Evolutionary conservation across 768 basidiomycete genomes (phyloP).

Genomic region (Postia placenta): DNA sequence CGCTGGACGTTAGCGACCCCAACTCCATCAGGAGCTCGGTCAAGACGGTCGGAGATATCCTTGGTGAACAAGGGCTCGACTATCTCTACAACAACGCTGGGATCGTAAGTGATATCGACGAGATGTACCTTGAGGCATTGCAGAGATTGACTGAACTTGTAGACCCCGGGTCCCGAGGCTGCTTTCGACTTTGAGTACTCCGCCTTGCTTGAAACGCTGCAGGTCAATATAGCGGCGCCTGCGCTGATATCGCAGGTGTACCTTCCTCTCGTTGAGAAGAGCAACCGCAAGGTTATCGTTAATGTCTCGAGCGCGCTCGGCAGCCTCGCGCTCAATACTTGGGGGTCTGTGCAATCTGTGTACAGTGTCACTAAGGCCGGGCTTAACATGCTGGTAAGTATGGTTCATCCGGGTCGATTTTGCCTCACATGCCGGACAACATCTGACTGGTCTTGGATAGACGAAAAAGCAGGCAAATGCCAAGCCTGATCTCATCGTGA

Average conservation of each 20-base stretch:
- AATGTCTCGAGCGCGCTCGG: constrained; percentile 26
- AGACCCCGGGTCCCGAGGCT: constrained; percentile 17
- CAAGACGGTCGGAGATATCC: constrained; percentile 15
- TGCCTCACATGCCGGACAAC: neutral
- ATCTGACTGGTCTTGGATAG: neutral
- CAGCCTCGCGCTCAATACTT: constrained; percentile 27
- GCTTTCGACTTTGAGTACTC: constrained; percentile 21
- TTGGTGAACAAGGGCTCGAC: constrained; percentile 27
- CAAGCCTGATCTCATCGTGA: constrained; percentile 8
- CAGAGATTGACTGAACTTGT: neutral
- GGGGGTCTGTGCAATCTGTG: constrained; percentile 16
- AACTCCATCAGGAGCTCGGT: constrained; percentile 21
- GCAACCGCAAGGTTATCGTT: constrained; percentile 24
- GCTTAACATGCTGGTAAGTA: constrained; percentile 33
- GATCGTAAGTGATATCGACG: constrained; percentile 18
- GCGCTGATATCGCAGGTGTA: constrained; percentile 26
- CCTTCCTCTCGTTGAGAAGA: constrained; percentile 26
- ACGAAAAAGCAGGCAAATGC: constrained; percentile 10
- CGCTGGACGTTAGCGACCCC: constrained; percentile 24
- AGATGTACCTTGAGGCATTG: constrained; percentile 10
- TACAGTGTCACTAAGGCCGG: constrained; percentile 32
- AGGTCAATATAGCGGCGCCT: constrained; percentile 29
- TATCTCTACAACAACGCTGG: constrained; percentile 35
- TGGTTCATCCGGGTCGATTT: too few relatives aligned
- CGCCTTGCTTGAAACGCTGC: constrained; percentile 18